These are phyloP conservation scores for Diplodia sapinea DNA, from an alignment of 2,329 filamentous ascomycete genomes.

Conservation along the genomic window DNA sequence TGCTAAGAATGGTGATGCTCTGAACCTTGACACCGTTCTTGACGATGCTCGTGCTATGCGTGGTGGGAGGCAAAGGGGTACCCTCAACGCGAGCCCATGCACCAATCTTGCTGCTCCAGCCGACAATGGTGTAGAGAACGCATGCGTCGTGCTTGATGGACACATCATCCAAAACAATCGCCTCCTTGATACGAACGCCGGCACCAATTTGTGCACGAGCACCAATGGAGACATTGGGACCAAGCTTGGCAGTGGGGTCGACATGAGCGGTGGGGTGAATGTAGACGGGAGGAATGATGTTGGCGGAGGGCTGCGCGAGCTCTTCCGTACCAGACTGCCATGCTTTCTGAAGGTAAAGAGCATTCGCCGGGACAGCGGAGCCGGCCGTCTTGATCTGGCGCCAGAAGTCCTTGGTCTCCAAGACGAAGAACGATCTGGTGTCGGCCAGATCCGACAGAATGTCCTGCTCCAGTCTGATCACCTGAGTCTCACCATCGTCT, in stretches of 20 bases:
- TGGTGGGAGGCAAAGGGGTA: conserved; percentile 83
- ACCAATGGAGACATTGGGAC: conserved; percentile 94
- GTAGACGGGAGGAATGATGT: conserved; percentile 90
- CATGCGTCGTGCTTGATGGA: conserved; percentile 98
- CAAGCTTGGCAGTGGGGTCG: conserved; percentile 93
- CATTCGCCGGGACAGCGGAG: conserved; percentile 94
- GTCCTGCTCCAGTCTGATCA: conserved; percentile 95
- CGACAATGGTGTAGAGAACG: conserved; percentile 93
- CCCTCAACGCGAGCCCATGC: conserved; percentile 99
- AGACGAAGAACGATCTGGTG: conserved; percentile 96
- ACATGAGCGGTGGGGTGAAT: conserved; percentile 91
- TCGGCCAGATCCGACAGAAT: conserved; percentile 94
- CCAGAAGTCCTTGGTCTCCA: conserved; percentile 99
- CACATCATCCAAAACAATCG: conserved; percentile 90
- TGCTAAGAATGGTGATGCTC: conserved; percentile 95
- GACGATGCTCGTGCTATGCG: conserved; percentile 91
- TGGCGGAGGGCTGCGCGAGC: conserved; percentile 80
- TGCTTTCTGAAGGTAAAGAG: conserved; percentile 93
- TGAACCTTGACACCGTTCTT: conserved; percentile 99
- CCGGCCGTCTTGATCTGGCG: conserved; percentile 99
- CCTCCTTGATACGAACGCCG: conserved; percentile 91
- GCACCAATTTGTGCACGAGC: conserved; percentile 84
- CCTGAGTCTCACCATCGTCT: conserved; percentile 79
- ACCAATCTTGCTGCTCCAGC: conserved; percentile 93
- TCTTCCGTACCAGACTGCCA: conserved; percentile 82